A percentile compares a stretch with the other conserved stretches of the same genome.
Evolutionary conservation across 305 asterid genomes (phyloP).

Genomic region (Fraxinus nigra): DNA sequence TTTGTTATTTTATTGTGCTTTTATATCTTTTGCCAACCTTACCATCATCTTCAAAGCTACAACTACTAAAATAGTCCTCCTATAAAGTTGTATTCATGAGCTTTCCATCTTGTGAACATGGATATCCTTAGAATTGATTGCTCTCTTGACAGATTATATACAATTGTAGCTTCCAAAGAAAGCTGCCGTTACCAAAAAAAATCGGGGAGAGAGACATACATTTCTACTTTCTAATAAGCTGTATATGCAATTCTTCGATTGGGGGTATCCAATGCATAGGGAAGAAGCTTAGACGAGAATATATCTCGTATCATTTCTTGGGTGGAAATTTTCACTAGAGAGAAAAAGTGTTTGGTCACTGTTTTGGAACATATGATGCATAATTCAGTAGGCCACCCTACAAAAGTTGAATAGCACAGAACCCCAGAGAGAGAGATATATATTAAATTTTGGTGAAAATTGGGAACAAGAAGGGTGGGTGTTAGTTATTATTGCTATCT

Average conservation of each 20-base stretch:
- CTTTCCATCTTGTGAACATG: neutral
- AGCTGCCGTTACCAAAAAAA: neutral
- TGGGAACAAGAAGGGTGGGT: neutral
- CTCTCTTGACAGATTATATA: neutral
- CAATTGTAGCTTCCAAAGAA: neutral
- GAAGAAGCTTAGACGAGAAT: neutral
- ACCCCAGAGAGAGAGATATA: neutral
- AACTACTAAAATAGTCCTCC: neutral
- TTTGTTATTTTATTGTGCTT: neutral
- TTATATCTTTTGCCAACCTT: conserved; percentile 2
- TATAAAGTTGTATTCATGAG: neutral
- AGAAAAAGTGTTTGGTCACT: neutral
- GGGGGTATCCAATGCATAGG: neutral
- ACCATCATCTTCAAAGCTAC: conserved; percentile 7
- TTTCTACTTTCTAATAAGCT: conserved; percentile 4
- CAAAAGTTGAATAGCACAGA: neutral
- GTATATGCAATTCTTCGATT: neutral
- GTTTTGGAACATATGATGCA: neutral
- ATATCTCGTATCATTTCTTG: neutral
- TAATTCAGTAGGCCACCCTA: neutral
- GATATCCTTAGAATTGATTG: conserved; percentile 7
- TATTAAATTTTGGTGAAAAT: neutral
- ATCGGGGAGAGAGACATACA: neutral
- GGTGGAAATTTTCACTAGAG: neutral
- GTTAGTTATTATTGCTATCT: neutral